Percentiles rank a stretch among this genome's conserved stretches.
phyloP scores from a whole-genome alignment of 2,329 filamentous ascomycete species.

The Beauveria sp. region DNA sequence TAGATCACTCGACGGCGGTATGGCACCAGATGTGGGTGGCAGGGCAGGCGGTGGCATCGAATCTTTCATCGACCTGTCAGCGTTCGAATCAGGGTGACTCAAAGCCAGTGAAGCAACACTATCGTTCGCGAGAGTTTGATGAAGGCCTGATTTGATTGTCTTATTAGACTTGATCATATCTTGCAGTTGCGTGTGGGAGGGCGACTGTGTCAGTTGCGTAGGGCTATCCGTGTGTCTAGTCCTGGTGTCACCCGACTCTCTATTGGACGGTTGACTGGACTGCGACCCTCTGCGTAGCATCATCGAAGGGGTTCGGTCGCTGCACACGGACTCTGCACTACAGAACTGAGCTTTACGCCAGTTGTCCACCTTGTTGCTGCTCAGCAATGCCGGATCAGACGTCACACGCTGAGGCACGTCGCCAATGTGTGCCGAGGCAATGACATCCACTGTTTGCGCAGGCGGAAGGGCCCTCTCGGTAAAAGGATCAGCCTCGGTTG shows the following conservation, averaged over 20 bases:
- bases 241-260: conserved; percentile 36
- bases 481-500: conserved; percentile 20
- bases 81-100: conserved; percentile 40
- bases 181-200: conserved; percentile 49
- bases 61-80: conserved; percentile 29
- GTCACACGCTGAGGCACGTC: conserved; percentile 20
- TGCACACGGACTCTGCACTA: conserved; percentile 35
- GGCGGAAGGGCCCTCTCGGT: conserved; percentile 18
- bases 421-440: conserved; percentile 18
- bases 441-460: conserved; percentile 15
- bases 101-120: conserved; percentile 47
- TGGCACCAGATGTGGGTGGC: conserved; percentile 16
- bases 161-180: conserved; percentile 56
- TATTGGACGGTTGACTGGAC: conserved; percentile 42
- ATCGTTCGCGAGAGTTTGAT: conserved; percentile 49
- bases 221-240: conserved; percentile 50
- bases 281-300: conserved; percentile 37
- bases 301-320: conserved; percentile 28
- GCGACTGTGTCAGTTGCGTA: conserved; percentile 39
- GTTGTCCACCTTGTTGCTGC: conserved; percentile 31
- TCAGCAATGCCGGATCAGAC: conserved; percentile 33
- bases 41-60: conserved; percentile 20
- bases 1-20: conserved; percentile 22
- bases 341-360: conserved; percentile 50
- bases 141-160: conserved; percentile 46